Base-by-base conservation (phyloP, 73 alveolate genomes). In the Paramecium bursaria region DNA sequence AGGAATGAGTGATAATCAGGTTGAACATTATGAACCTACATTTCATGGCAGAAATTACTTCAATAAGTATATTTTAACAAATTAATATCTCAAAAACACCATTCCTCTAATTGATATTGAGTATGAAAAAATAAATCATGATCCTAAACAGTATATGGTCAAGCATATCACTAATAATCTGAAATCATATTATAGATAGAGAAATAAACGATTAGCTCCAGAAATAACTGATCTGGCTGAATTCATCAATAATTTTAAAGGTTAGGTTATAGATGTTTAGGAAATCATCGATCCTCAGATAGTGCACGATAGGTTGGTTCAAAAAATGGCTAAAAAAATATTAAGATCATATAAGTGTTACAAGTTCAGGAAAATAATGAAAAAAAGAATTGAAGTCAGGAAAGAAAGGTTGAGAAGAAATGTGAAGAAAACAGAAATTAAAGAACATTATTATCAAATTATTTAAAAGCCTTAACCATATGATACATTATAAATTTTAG, bases 21-120 rank as follows among this genome's bases (percentile, higher is more conserved):
- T 21, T 15, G 0, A 67, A 42, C 11, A 67, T n/a, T n/a, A 17
- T 11, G 82, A 67, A 27, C 82, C 82, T 2, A 67, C 82, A 5
- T 42, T 67, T 3, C 33, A 21, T 9, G 82, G 82, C 2, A 31
- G 82, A 42, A 31, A 67, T 67, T 67, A 67, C 13, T 67, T 67
- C 4, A 67, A 57, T 4, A 67, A 25, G 9, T 39, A 67, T 9
- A 42, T 67, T 11, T 67, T 25, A 25, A 25, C 60, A 39, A 14
- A 42, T 13, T 67, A 67, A 27, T 67, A 67, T 35, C 3, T 67
- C 21, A 35, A 21, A 7, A 67, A 67, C 22, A n/a, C n/a, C n/a
- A n/a, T n/a, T n/a, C n/a, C n/a, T n/a, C n/a, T n/a, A n/a, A n/a
- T n/a, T n/a, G n/a, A n/a, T n/a, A n/a, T n/a, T n/a, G n/a, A n/a